These are phyloP conservation scores for Bisporella sp. DNA, from an alignment of 2,329 filamentous ascomycete species.

Conservation along the genomic window DNA sequence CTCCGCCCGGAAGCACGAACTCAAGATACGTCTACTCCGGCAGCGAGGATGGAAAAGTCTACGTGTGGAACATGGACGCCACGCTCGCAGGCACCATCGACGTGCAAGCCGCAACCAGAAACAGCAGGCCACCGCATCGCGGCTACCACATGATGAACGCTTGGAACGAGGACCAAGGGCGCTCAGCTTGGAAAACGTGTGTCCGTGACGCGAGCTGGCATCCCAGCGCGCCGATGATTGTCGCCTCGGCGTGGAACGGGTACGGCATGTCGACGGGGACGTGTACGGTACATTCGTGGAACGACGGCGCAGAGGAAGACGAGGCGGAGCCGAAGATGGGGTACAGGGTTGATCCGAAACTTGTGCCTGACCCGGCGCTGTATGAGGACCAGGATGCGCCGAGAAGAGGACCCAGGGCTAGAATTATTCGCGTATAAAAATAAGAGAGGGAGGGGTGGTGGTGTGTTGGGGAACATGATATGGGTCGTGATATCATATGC, in stretches of 20 bases:
- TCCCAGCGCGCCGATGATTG: constrained; percentile 60
- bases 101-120: constrained; percentile 62
- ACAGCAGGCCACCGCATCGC: constrained; percentile 47
- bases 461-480: too few relatives aligned
- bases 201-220: constrained; percentile 69
- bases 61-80: constrained; percentile 89
- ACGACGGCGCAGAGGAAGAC: constrained; percentile 50
- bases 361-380: constrained; percentile 26
- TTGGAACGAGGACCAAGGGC: not conserved
- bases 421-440: too few relatives aligned
- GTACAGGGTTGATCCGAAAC: constrained; percentile 33
- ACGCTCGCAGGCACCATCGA: constrained; percentile 74
- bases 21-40: constrained; percentile 91
- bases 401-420: too few relatives aligned
- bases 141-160: constrained; percentile 15
- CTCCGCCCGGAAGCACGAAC: constrained; percentile 76
- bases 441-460: too few relatives aligned
- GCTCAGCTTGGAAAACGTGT: constrained; percentile 52
- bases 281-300: constrained; percentile 62
- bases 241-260: constrained; percentile 60
- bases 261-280: constrained; percentile 59
- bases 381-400: constrained; percentile 1
- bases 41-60: constrained; percentile 81
- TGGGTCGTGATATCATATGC: too few relatives aligned
- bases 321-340: constrained; percentile 46